Conservation (phyloP, 495 filamentous ascomycete species). For the Delitschia confertaspora region DNA sequence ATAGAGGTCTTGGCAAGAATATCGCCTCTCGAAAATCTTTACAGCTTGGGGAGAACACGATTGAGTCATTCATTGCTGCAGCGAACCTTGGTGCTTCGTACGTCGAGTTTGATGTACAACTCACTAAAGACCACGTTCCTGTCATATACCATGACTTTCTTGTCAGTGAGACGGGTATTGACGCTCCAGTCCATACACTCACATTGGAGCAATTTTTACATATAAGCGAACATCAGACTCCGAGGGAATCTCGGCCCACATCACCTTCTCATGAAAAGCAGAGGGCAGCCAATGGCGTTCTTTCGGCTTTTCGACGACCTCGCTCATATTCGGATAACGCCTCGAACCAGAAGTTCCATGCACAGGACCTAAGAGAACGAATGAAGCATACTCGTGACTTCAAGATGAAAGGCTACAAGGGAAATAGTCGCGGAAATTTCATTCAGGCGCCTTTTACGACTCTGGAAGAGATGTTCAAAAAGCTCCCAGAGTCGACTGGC, state of each 20-base stretch:
- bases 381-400: constrained; percentile 97
- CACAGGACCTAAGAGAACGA: constrained; percentile 55
- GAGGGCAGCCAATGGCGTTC: constrained; percentile 4
- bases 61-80: constrained; percentile 83
- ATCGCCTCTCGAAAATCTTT: constrained; percentile 67
- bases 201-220: constrained; percentile 93
- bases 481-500: constrained; percentile 68
- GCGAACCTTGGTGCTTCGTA: constrained; percentile 87
- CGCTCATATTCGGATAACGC: constrained; percentile 37
- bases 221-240: constrained; percentile 53
- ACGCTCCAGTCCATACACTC: constrained; percentile 90
- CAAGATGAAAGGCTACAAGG: constrained; percentile 90
- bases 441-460: constrained; percentile 95
- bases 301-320: constrained; percentile 11
- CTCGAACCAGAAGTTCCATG: constrained; percentile 34
- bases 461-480: constrained; percentile 81
- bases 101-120: constrained; percentile 89
- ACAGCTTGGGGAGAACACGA: constrained; percentile 91
- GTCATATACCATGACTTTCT: constrained; percentile 99
- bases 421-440: constrained; percentile 82
- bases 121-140: constrained; percentile 97
- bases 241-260: constrained; percentile 36
- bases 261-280: constrained; percentile 38
- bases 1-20: constrained; percentile 92
- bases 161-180: constrained; percentile 95